A percentile compares a stretch with the other conserved stretches of the same genome.
These are phyloP conservation scores for Mucor saturninus DNA, from an alignment of 371 early-diverging fungal species.

Conservation along the genomic window DNA sequence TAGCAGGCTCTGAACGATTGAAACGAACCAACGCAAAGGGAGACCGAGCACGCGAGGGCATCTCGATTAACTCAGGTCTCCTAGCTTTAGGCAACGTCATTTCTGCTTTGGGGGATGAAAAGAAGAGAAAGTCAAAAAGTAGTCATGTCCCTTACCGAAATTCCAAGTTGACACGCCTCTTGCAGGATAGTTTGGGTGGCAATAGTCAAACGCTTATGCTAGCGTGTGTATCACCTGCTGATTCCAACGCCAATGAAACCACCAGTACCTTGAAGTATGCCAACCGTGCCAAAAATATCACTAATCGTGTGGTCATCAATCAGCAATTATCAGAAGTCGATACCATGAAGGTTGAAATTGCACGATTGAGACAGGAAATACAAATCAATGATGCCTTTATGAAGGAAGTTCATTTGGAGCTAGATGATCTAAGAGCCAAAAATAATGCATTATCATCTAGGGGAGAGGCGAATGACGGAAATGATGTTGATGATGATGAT, in stretches of 20 bases:
- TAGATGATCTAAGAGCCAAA: slow-evolving; percentile 19
- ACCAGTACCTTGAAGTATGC: slow-evolving; percentile 88
- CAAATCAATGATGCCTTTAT: slow-evolving; percentile 28
- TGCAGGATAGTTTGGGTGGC: slow-evolving; percentile 67
- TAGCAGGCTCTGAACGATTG: slow-evolving; percentile 92
- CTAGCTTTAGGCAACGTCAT: slow-evolving; percentile 98
- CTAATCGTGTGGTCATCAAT: slow-evolving; percentile 67
- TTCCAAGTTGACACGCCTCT: slow-evolving; percentile 75
- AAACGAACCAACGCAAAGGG: slow-evolving; percentile 96
- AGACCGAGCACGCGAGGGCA: slow-evolving; percentile 95
- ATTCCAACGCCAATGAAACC: slow-evolving; percentile 82
- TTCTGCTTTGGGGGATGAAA: slow-evolving; percentile 89
- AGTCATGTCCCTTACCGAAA: slow-evolving; percentile 97
- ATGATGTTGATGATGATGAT: slow-evolving; percentile 7
- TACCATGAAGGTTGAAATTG: slow-evolving; percentile 21
- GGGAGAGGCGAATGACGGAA: background rate
- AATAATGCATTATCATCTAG: slow-evolving; percentile 4
- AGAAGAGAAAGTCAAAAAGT: slow-evolving; percentile 36
- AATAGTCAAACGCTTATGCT: slow-evolving; percentile 89
- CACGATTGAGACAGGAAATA: slow-evolving; percentile 15
- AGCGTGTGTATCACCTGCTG: slow-evolving; percentile 83
- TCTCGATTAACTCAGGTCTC: slow-evolving; percentile 97
- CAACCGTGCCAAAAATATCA: slow-evolving; percentile 80
- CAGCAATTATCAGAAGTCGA: slow-evolving; percentile 28
- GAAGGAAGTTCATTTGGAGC: slow-evolving; percentile 29